Evolutionary conservation across 2,329 filamentous ascomycete species (phyloP).

Genomic region (Helminthosporium solani): DNA sequence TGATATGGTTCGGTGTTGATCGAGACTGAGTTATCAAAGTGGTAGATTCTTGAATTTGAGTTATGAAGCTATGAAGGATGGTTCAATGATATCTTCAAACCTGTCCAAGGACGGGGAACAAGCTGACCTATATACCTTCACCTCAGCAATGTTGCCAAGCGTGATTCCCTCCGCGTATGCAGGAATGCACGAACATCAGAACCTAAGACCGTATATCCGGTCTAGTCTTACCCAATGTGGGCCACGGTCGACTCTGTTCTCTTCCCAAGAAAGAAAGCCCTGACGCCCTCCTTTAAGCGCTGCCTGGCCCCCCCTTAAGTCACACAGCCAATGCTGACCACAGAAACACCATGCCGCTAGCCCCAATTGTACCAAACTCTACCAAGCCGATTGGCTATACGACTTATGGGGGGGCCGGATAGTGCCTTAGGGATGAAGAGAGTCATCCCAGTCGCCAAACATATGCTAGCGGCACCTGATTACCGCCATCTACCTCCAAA

Average conservation of each 20-base stretch:
- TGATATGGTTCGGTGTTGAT: background rate
- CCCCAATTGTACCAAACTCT: no score
- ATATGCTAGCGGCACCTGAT: background rate
- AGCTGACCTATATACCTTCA: background rate
- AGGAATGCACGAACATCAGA: background rate
- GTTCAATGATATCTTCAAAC: background rate
- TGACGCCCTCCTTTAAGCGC: no score
- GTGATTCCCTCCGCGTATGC: background rate
- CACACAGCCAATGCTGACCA: background rate
- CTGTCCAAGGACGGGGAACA: background rate
- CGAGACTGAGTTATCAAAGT: background rate
- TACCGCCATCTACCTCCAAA: no score
- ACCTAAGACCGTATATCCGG: slow-evolving; percentile 1
- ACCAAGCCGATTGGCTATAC: no score
- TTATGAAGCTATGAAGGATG: background rate
- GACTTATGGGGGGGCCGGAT: no score
- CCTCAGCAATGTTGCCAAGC: background rate
- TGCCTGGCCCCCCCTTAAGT: no score
- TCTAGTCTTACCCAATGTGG: background rate
- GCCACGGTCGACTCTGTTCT: background rate
- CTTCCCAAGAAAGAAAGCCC: background rate
- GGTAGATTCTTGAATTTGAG: background rate
- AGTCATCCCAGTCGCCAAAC: background rate
- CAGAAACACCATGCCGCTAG: no score
- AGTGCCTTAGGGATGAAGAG: no score